Conservation (phyloP, 352 stramenopile genomes). For the Phytophthora podocarpi region DNA sequence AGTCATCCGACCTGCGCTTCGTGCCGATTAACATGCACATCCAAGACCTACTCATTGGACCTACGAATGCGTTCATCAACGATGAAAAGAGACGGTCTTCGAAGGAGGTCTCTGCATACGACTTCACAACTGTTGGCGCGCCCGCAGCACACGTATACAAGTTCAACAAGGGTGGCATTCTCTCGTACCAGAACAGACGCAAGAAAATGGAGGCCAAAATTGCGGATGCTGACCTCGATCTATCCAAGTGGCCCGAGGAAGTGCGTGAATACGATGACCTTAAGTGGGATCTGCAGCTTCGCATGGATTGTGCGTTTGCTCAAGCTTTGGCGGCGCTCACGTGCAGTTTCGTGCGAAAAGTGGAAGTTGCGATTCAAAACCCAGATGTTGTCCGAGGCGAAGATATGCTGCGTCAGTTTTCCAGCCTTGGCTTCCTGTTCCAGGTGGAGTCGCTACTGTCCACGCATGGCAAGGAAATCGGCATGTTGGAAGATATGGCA, state of each 20-base stretch:
- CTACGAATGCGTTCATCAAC: slow-evolving; percentile 86
- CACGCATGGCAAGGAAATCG: slow-evolving; percentile 95
- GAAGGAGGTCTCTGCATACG: slow-evolving; percentile 84
- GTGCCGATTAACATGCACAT: slow-evolving; percentile 90
- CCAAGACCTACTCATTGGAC: slow-evolving; percentile 83
- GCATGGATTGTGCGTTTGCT: slow-evolving; percentile 82
- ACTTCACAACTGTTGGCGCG: slow-evolving; percentile 87
- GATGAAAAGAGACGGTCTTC: slow-evolving; percentile 76
- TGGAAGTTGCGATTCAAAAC: slow-evolving; percentile 85
- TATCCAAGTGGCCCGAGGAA: slow-evolving; percentile 83
- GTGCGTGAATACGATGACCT: slow-evolving; percentile 85
- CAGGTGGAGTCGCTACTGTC: slow-evolving; percentile 94
- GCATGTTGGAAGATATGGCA: slow-evolving; percentile 95
- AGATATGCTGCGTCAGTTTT: slow-evolving; percentile 84
- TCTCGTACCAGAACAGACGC: slow-evolving; percentile 75
- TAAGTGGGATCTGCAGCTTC: slow-evolving; percentile 85
- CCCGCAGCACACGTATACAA: slow-evolving; percentile 86
- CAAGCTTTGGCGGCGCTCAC: slow-evolving; percentile 78
- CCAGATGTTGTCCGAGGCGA: slow-evolving; percentile 74
- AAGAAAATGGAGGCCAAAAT: slow-evolving; percentile 87
- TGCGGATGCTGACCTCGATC: slow-evolving; percentile 64
- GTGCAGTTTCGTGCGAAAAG: slow-evolving; percentile 85
- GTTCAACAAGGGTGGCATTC: slow-evolving; percentile 87
- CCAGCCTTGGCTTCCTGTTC: slow-evolving; percentile 86
- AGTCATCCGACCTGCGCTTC: slow-evolving; percentile 80